Conservation (phyloP, 805 yeast genomes). For the Komagataella phaffii region DNA sequence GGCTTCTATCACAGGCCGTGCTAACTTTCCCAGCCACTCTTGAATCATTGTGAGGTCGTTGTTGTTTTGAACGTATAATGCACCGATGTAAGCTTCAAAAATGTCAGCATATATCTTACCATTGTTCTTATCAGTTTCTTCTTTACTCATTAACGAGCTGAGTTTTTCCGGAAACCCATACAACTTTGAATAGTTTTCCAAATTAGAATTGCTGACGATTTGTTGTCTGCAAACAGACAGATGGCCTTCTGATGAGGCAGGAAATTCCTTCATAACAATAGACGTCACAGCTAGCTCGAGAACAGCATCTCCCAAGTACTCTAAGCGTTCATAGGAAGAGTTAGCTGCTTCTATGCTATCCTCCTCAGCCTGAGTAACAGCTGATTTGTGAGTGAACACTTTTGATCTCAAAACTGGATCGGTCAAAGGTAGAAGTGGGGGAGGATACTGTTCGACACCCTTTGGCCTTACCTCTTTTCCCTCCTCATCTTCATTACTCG, state of each 20-base stretch:
- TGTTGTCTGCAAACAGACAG: conserved; percentile 57
- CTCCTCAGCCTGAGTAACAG: conserved; percentile 40
- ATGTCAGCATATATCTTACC: conserved; percentile 76
- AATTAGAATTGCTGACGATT: conserved; percentile 59
- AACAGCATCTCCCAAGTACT: conserved; percentile 83
- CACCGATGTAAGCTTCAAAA: conserved; percentile 92
- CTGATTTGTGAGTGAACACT: conserved; percentile 76
- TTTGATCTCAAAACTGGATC: conserved; percentile 46
- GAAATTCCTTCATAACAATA: conserved; percentile 52
- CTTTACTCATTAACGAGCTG: conserved; percentile 33
- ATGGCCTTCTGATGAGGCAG: conserved; percentile 68
- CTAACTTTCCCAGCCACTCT: conserved; percentile 41
- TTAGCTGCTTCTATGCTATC: conserved; percentile 42
- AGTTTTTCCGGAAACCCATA: conserved; percentile 56
- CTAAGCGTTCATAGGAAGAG: conserved; percentile 76
- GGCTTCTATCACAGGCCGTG: conserved; percentile 27
- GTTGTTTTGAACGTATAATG: conserved; percentile 46
- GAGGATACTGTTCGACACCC: conserved; percentile 31
- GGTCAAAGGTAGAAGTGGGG: conserved; percentile 55
- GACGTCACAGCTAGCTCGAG: conserved; percentile 61
- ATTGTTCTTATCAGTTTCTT: conserved; percentile 33
- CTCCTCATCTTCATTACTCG: conserved; percentile 1
- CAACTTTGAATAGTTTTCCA: conserved; percentile 53
- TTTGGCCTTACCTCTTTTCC: conserved; percentile 5
- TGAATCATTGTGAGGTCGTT: conserved; percentile 33